These are phyloP conservation scores for Clarireedia monteithiana DNA, from an alignment of 2,329 filamentous ascomycete species.

Conservation along the genomic window DNA sequence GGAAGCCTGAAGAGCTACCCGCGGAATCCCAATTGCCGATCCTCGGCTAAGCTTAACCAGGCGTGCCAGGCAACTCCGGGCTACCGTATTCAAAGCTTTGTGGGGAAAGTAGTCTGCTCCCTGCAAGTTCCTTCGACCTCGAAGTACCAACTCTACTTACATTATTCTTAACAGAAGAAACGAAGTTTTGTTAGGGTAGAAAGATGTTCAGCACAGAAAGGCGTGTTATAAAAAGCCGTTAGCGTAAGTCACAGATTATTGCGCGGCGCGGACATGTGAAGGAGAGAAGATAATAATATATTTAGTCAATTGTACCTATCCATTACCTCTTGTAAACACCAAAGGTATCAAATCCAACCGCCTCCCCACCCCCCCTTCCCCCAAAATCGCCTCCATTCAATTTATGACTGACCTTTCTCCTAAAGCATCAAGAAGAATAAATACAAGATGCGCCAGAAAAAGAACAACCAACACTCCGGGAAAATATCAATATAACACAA, in stretches of 20 bases:
- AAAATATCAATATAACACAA: slow-evolving; percentile 9
- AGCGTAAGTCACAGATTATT: no score
- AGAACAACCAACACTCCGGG: neutral
- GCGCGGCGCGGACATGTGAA: neutral
- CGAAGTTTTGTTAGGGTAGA: no score
- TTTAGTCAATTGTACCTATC: neutral
- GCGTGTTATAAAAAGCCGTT: no score
- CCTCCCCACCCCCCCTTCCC: neutral
- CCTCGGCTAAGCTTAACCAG: neutral
- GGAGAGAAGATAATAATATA: neutral
- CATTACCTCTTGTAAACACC: slow-evolving; percentile 17
- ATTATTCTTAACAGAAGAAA: no score
- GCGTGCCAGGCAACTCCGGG: no score
- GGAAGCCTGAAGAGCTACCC: neutral
- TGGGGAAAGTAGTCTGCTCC: no score
- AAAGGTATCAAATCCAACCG: slow-evolving; percentile 25
- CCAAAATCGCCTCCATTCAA: slow-evolving; percentile 14
- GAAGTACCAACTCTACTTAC: no score
- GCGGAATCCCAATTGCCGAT: neutral
- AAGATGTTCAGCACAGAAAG: no score
- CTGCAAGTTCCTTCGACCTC: no score
- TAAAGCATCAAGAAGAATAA: neutral
- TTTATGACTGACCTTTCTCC: slow-evolving; percentile 14
- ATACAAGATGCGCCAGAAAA: slow-evolving; percentile 10
- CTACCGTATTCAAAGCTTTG: no score